These are phyloP conservation scores for Keithomyces neogunnii DNA, from an alignment of 2,329 filamentous ascomycete species.

Conservation along the genomic window DNA sequence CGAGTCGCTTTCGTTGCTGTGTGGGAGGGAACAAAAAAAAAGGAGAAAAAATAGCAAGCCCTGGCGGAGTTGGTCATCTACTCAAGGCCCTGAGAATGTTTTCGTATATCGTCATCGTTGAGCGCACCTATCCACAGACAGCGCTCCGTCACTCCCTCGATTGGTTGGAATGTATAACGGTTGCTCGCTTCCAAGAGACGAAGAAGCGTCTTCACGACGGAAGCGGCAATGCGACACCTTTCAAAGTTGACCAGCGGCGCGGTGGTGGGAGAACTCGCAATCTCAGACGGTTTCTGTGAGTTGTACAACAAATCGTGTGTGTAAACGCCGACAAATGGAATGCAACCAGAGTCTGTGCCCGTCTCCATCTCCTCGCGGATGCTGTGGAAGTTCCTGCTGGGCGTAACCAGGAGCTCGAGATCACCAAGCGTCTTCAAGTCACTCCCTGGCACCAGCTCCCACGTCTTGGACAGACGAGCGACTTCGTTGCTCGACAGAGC, in stretches of 20 bases:
- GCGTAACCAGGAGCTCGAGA: conserved; percentile 66
- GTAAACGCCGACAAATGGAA: conserved; percentile 77
- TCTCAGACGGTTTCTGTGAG: conserved; percentile 67
- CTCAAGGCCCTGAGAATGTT: conserved; percentile 42
- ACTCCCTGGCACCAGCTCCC: conserved; percentile 56
- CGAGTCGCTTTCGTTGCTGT: neutral
- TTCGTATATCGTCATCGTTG: conserved; percentile 64
- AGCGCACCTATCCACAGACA: conserved; percentile 81
- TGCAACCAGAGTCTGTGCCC: conserved; percentile 61
- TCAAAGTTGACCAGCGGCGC: conserved; percentile 77
- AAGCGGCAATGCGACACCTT: conserved; percentile 65
- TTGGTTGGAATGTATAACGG: conserved; percentile 63
- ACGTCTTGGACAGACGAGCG: conserved; percentile 58
- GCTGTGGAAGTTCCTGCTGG: conserved; percentile 68
- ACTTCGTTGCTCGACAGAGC: conserved; percentile 69
- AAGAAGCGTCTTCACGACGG: conserved; percentile 70
- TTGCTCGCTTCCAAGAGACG: conserved; percentile 72
- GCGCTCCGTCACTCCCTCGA: conserved; percentile 68
- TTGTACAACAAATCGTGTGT: conserved; percentile 80
- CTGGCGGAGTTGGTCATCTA: conserved; percentile 7
- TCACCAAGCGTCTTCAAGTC: conserved; percentile 60
- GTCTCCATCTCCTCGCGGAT: conserved; percentile 72
- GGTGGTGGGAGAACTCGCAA: conserved; percentile 56
- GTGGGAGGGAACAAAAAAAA: too few relatives aligned
- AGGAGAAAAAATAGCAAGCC: neutral